Conservation (phyloP, 2,329 filamentous ascomycete genomes). For the Microcyclosporella mali region DNA sequence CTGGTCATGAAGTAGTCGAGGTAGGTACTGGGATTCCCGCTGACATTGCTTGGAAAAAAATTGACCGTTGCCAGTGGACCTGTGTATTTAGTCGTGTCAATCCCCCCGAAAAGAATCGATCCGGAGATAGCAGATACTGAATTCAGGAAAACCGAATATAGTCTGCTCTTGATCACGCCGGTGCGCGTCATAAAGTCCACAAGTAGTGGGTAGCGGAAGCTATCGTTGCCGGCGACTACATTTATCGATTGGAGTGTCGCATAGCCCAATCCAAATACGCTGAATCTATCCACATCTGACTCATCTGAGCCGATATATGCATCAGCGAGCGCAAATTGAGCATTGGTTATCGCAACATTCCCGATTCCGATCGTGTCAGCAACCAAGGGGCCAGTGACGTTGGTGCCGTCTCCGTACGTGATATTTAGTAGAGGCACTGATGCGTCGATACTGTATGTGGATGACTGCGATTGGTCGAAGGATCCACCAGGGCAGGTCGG, state of each 20-base stretch:
- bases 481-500: constrained; percentile 22
- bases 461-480: constrained; percentile 18
- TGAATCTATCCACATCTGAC: constrained; percentile 9
- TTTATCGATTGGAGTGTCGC: too few species aligned
- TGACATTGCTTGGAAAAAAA: constrained; percentile 20
- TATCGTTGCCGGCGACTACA: not conserved
- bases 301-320: constrained; percentile 21
- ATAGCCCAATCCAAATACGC: too few species aligned
- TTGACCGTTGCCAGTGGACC: constrained; percentile 29
- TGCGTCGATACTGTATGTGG: constrained; percentile 16
- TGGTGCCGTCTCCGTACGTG: constrained; percentile 20
- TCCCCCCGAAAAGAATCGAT: constrained; percentile 32
- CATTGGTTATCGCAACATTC: constrained; percentile 18
- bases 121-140: constrained; percentile 17
- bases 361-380: constrained; percentile 23
- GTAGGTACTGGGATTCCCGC: constrained; percentile 3
- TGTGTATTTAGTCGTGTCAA: constrained; percentile 29
- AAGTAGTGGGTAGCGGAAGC: constrained; percentile 23
- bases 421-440: constrained; percentile 19
- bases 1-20: constrained; percentile 27
- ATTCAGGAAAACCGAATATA: constrained; percentile 27
- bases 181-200: constrained; percentile 22
- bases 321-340: constrained; percentile 24
- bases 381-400: constrained; percentile 17
- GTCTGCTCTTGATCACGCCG: constrained; percentile 22